A percentile compares a stretch with the other conserved stretches of the same genome.
Evolutionary conservation across 495 filamentous ascomycete genomes (phyloP).

Genomic region (Terfezia claveryi): DNA sequence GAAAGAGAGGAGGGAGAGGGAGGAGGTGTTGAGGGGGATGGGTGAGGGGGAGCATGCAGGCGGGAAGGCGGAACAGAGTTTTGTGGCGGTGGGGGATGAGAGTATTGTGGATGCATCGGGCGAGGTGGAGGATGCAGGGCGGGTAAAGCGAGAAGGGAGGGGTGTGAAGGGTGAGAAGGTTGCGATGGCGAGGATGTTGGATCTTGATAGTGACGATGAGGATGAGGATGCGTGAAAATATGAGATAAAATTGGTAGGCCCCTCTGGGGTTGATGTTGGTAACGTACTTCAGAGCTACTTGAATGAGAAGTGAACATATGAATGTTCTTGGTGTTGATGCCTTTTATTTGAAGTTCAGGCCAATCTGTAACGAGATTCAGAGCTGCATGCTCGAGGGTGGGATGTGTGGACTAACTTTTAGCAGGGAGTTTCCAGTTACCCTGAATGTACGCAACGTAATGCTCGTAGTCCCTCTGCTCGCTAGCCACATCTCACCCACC

Average conservation of each 20-base stretch:
- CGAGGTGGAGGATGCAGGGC: background rate
- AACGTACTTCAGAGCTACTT: too few species aligned
- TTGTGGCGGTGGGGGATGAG: background rate
- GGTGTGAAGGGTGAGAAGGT: background rate
- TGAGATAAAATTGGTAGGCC: too few species aligned
- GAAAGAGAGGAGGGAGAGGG: background rate
- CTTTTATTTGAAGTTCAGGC: background rate
- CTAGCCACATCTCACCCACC: too few species aligned
- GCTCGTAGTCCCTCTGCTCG: too few species aligned
- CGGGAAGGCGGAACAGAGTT: background rate
- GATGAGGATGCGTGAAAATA: background rate
- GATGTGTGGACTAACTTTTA: too few species aligned
- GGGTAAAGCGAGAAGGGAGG: background rate
- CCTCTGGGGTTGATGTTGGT: too few species aligned
- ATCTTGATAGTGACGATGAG: background rate
- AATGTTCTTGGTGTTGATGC: background rate
- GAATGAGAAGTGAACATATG: background rate
- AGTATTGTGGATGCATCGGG: background rate
- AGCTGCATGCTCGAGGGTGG: too few species aligned
- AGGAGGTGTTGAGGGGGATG: background rate
- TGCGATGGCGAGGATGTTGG: background rate
- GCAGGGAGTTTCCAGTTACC: too few species aligned
- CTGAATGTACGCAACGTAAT: too few species aligned
- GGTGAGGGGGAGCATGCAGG: background rate
- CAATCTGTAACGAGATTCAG: too few species aligned